phyloP scores from a whole-genome alignment of 192 early-diverging fungal genomes.

The Umbelopsis sp. region DNA sequence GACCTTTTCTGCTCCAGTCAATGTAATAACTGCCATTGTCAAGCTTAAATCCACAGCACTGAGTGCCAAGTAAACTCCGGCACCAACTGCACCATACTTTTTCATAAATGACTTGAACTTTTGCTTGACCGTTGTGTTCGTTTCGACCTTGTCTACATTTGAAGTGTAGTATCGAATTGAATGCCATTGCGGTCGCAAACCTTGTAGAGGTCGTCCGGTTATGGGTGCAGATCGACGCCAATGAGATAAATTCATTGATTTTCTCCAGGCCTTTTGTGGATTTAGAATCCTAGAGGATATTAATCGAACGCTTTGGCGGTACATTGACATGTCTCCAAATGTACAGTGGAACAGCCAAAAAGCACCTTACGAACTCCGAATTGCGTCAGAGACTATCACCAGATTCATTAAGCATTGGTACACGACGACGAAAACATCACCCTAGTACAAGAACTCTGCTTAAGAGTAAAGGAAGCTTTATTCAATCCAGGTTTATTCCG shows the following conservation, averaged over 20 bases:
- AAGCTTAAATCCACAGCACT: constrained; percentile 48
- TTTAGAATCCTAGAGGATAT: neutral
- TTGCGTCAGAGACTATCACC: too few relatives aligned
- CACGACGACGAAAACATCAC: too few relatives aligned
- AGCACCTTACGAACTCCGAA: too few relatives aligned
- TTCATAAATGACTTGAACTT: constrained; percentile 46
- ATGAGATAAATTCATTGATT: neutral
- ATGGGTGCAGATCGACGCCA: neutral
- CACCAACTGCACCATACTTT: constrained; percentile 51
- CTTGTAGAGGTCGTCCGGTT: neutral
- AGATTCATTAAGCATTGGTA: too few relatives aligned
- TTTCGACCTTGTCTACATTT: neutral
- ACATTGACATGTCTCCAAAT: neutral
- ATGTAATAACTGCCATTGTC: constrained; percentile 48
- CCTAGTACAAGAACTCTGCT: too few relatives aligned
- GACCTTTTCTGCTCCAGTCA: constrained; percentile 50
- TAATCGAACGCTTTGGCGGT: neutral
- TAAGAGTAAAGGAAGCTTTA: too few relatives aligned
- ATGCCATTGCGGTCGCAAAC: neutral
- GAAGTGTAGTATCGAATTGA: neutral
- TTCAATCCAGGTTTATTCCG: too few relatives aligned
- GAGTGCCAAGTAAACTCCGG: constrained; percentile 51
- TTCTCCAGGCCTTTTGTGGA: neutral
- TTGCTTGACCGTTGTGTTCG: neutral
- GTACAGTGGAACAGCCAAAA: neutral